Conservation (phyloP, 768 basidiomycete genomes). For the Neoboletus magnificus region DNA sequence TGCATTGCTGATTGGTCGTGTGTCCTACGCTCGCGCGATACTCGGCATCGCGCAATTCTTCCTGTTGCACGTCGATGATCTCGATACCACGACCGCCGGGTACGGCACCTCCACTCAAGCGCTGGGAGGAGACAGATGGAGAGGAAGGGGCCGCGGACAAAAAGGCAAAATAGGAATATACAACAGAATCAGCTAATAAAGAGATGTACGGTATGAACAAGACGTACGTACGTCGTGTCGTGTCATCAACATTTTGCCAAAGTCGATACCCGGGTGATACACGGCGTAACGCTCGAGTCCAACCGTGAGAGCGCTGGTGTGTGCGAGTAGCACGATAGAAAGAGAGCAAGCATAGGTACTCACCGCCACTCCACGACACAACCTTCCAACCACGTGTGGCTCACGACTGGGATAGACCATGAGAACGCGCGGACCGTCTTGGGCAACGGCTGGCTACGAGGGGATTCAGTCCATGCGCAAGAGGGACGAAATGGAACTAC, state of each 20-base stretch:
- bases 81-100: constrained; percentile 30
- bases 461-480: neutral
- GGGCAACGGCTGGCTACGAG: constrained; percentile 34
- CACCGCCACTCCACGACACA: constrained; percentile 77
- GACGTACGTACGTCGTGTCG: constrained; percentile 15
- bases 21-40: neutral
- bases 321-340: neutral
- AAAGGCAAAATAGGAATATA: neutral
- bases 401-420: constrained; percentile 86
- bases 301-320: constrained; percentile 47
- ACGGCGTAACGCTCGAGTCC: constrained; percentile 64
- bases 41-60: constrained; percentile 21
- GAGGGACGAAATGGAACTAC: neutral
- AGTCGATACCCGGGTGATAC: constrained; percentile 69
- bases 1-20: neutral
- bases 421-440: constrained; percentile 72
- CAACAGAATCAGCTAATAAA: neutral
- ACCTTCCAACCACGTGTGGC: constrained; percentile 90
- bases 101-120: constrained; percentile 24
- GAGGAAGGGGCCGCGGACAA: neutral
- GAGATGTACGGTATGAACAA: neutral
- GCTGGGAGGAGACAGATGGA: constrained; percentile 1
- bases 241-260: constrained; percentile 40
- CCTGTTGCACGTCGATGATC: constrained; percentile 18
- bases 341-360: neutral